A percentile compares a stretch with the other conserved stretches of the same genome.
These are phyloP conservation scores for Ceratocystis papillata DNA, from an alignment of 2,329 filamentous ascomycete species.

Conservation along the genomic window DNA sequence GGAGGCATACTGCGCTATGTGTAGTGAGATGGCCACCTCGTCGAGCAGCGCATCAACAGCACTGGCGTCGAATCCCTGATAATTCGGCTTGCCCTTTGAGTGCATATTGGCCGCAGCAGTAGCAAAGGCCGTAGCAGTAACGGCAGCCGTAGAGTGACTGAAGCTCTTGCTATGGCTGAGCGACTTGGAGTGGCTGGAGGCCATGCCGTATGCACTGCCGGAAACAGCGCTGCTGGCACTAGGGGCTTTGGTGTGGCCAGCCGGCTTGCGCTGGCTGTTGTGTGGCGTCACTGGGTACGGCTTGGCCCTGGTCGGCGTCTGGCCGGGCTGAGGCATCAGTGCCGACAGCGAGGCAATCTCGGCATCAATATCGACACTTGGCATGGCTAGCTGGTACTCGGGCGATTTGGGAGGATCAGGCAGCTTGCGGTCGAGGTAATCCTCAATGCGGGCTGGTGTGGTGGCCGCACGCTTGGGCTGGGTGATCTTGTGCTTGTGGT, in stretches of 20 bases:
- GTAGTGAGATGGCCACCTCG: conserved; percentile 22
- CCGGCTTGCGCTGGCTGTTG: neutral
- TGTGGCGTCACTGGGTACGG: neutral
- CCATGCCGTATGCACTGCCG: no score
- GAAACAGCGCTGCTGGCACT: neutral
- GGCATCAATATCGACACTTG: conserved; percentile 13
- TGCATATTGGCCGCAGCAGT: neutral
- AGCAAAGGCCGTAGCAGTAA: conserved; percentile 1
- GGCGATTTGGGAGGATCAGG: conserved; percentile 16
- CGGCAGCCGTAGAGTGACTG: neutral
- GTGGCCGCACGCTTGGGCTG: neutral
- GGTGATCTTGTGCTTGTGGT: conserved; percentile 5
- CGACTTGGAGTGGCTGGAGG: neutral
- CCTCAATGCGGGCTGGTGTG: conserved; percentile 13
- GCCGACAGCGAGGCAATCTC: conserved; percentile 16
- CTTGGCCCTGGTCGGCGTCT: neutral
- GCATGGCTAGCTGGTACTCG: conserved; percentile 14
- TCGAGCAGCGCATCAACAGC: conserved; percentile 22
- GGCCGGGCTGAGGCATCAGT: neutral
- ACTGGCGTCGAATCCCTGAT: neutral
- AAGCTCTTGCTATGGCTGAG: conserved; percentile 12
- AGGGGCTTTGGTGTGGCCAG: neutral
- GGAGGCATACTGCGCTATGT: conserved; percentile 17
- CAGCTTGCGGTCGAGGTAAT: conserved; percentile 16
- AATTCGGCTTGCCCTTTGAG: neutral